A percentile compares a stretch with the other conserved stretches of the same genome.
Conservation (phyloP, 371 early-diverging fungal species). For the Mortierella polycephala region DNA sequence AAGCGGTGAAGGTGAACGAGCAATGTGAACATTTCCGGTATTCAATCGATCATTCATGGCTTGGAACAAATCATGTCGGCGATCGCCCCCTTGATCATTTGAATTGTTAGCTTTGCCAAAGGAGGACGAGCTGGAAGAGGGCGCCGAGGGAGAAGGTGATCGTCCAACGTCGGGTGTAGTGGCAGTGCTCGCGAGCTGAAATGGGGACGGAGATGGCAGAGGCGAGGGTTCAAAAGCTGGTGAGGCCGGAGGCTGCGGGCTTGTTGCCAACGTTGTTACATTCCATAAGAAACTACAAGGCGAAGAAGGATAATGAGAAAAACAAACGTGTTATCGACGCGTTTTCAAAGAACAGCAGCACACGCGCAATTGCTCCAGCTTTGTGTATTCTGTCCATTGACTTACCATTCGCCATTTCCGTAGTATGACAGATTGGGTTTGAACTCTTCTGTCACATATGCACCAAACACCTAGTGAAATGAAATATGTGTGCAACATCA, state of each 20-base stretch:
- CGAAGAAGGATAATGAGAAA: neutral
- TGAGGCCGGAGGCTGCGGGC: slow-evolving; percentile 46
- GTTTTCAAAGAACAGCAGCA: too few species aligned
- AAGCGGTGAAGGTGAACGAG: slow-evolving; percentile 31
- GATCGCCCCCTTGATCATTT: slow-evolving; percentile 8
- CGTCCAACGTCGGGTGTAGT: slow-evolving; percentile 17
- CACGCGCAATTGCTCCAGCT: too few species aligned
- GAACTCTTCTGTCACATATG: slow-evolving; percentile 81
- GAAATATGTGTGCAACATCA: neutral
- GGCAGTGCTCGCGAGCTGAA: slow-evolving; percentile 22
- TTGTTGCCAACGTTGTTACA: slow-evolving; percentile 47
- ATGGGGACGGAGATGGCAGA: slow-evolving; percentile 43
- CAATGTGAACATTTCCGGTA: neutral
- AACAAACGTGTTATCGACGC: neutral
- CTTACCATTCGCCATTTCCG: slow-evolving; percentile 92
- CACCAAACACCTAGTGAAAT: slow-evolving; percentile 84
- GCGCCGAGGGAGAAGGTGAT: slow-evolving; percentile 24
- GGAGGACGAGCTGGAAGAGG: neutral
- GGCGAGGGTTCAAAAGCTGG: slow-evolving; percentile 35
- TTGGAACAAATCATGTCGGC: slow-evolving; percentile 23
- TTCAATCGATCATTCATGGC: slow-evolving; percentile 46
- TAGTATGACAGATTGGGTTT: slow-evolving; percentile 77
- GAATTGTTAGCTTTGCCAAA: slow-evolving; percentile 4
- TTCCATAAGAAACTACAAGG: slow-evolving; percentile 83
- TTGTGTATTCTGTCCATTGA: neutral